Percentiles rank a stretch among this genome's conserved stretches.
These are phyloP conservation scores for Rhodofomes roseus DNA, from an alignment of 1,284 basidiomycete genomes.

Conservation along the genomic window DNA sequence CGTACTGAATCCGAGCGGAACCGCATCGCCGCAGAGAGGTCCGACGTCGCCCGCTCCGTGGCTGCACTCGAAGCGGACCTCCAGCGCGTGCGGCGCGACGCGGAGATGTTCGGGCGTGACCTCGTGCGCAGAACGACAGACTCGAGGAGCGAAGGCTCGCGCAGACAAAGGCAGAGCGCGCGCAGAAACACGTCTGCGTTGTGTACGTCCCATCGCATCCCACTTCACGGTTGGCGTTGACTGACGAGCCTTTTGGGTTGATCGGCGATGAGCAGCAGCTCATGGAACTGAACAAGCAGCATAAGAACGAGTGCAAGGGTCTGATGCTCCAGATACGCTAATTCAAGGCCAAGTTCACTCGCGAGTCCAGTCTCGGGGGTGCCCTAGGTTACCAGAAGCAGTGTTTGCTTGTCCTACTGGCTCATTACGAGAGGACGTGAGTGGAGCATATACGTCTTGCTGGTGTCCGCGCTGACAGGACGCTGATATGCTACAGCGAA, in stretches of 20 bases:
- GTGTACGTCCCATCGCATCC: slow-evolving; percentile 27
- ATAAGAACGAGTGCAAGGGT: slow-evolving; percentile 86
- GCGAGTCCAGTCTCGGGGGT: slow-evolving; percentile 81
- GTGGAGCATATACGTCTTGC: slow-evolving; percentile 13
- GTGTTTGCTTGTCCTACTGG: slow-evolving; percentile 65
- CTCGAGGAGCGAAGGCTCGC: slow-evolving; percentile 50
- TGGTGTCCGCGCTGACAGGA: too few relatives aligned
- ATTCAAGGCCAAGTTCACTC: slow-evolving; percentile 86
- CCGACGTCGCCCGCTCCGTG: slow-evolving; percentile 58
- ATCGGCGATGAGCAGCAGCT: slow-evolving; percentile 51
- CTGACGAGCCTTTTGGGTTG: slow-evolving; percentile 2
- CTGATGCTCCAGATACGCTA: slow-evolving; percentile 87
- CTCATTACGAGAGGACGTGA: slow-evolving; percentile 73
- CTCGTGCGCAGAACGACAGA: slow-evolving; percentile 67
- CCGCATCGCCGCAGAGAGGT: slow-evolving; percentile 58
- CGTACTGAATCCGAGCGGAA: slow-evolving; percentile 56
- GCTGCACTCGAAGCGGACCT: slow-evolving; percentile 66
- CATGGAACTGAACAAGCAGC: slow-evolving; percentile 55
- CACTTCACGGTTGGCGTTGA: neutral
- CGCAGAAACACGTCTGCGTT: slow-evolving; percentile 58
- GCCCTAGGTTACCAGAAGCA: slow-evolving; percentile 85
- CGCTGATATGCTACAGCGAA: slow-evolving; percentile 49
- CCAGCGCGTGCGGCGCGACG: slow-evolving; percentile 64
- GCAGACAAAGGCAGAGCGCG: slow-evolving; percentile 40
- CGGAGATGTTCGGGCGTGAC: slow-evolving; percentile 73